These are phyloP conservation scores for Trametopsis cervina DNA, from an alignment of 768 basidiomycete genomes.

Conservation along the genomic window DNA sequence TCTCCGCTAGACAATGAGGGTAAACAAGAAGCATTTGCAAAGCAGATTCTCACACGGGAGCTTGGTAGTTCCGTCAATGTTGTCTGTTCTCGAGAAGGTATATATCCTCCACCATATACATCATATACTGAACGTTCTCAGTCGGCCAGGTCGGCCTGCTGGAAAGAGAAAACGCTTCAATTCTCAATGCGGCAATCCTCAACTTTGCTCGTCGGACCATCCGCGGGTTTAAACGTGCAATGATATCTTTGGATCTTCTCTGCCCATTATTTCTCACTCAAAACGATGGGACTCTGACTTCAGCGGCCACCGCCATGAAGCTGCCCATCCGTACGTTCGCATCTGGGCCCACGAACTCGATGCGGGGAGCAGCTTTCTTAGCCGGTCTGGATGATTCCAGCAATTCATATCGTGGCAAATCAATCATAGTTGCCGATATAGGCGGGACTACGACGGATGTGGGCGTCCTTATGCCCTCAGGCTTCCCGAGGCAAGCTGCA, in stretches of 20 bases:
- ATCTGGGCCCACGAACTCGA: conserved; percentile 52
- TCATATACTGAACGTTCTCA: conserved; percentile 22
- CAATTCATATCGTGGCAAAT: conserved; percentile 19
- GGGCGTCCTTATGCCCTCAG: conserved; percentile 51
- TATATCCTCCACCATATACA: conserved; percentile 3
- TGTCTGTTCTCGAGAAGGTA: conserved; percentile 23
- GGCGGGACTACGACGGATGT: conserved; percentile 65
- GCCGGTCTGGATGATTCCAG: conserved; percentile 32
- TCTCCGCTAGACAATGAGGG: conserved; percentile 38
- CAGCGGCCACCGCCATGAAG: conserved; percentile 39
- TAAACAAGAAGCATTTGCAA: conserved; percentile 41
- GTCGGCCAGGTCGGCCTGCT: conserved; percentile 54
- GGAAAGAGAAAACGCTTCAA: conserved; percentile 62
- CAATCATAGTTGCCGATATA: conserved; percentile 51
- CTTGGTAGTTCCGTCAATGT: conserved; percentile 29
- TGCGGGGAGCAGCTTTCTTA: conserved; percentile 60
- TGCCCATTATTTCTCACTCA: conserved; percentile 54
- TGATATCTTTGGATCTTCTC: conserved; percentile 36
- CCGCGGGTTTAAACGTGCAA: conserved; percentile 44
- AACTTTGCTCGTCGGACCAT: conserved; percentile 52
- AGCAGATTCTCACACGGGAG: conserved; percentile 35
- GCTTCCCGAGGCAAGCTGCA: conserved; percentile 57
- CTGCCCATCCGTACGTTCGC: conserved; percentile 57
- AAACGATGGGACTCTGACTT: conserved; percentile 51
- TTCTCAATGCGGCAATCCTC: conserved; percentile 60